Evolutionary conservation across 2,329 filamentous ascomycete species (phyloP).

Genomic region (Pseudogymnoascus pannorum): DNA sequence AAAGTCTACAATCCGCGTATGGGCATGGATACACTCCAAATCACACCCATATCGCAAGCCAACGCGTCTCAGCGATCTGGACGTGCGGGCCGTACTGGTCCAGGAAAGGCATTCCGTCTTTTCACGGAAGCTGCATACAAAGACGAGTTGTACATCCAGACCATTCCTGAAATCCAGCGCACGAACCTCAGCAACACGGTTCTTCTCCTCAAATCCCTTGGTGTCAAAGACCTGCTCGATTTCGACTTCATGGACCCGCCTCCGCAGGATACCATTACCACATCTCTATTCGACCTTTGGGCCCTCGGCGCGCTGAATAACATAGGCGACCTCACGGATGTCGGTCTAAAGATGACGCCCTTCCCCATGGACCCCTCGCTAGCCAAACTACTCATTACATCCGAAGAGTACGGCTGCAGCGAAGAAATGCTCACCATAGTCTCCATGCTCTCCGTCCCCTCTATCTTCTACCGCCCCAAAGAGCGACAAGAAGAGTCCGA

Average conservation of each 20-base stretch:
- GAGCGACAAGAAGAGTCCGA: conserved; percentile 96
- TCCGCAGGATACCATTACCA: conserved; percentile 94
- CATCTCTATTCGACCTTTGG: conserved; percentile 96
- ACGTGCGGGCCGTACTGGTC: conserved; percentile 86
- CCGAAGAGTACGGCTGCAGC: conserved; percentile 82
- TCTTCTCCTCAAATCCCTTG: conserved; percentile 84
- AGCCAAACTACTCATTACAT: conserved; percentile 88
- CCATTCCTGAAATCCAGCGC: conserved; percentile 94
- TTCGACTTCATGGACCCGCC: conserved; percentile 99
- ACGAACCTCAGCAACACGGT: conserved; percentile 96
- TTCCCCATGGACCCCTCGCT: conserved; percentile 98
- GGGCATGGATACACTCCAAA: conserved; percentile 98
- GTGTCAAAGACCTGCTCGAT: conserved; percentile 87
- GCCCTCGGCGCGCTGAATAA: conserved; percentile 90
- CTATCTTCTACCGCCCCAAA: conserved; percentile 93
- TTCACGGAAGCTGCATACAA: conserved; percentile 93
- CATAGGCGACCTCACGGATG: conserved; percentile 77
- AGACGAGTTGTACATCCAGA: conserved; percentile 93
- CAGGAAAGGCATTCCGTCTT: conserved; percentile 88
- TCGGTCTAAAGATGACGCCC: conserved; percentile 89
- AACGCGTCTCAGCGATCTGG: conserved; percentile 92
- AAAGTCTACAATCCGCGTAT: conserved; percentile 99
- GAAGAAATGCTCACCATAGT: conserved; percentile 99
- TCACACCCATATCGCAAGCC: conserved; percentile 94
- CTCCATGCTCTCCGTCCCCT: conserved; percentile 93